phyloP scores from a whole-genome alignment of 1,284 basidiomycete genomes.

The Rhodotorula sp. region DNA sequence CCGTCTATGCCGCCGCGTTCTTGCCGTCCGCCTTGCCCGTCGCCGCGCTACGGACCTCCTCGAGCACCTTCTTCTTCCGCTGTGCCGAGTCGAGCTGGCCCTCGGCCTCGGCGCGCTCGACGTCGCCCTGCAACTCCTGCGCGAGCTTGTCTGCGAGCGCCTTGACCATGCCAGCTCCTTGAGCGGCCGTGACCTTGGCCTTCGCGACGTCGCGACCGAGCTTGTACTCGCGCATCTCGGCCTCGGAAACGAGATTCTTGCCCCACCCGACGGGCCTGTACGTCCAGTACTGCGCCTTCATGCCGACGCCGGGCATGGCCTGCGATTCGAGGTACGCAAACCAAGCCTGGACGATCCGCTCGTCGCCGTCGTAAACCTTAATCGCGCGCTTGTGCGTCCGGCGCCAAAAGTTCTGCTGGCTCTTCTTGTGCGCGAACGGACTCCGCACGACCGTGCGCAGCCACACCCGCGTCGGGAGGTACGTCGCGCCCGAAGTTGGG shows the following conservation, averaged over 20 bases:
- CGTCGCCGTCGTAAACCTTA: slow-evolving; percentile 86
- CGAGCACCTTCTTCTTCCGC: background rate
- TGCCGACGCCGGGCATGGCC: slow-evolving; percentile 78
- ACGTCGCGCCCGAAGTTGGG: slow-evolving; percentile 66
- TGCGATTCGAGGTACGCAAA: slow-evolving; percentile 75
- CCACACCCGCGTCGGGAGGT: slow-evolving; percentile 71
- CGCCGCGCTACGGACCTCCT: no score
- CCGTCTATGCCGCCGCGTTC: no score
- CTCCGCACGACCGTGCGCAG: slow-evolving; percentile 83
- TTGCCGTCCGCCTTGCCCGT: no score
- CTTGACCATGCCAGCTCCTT: slow-evolving; percentile 2
- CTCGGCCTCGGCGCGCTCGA: background rate
- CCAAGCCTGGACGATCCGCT: slow-evolving; percentile 76
- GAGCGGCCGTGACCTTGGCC: background rate
- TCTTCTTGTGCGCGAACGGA: slow-evolving; percentile 92
- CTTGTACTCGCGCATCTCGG: slow-evolving; percentile 3
- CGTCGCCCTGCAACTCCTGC: slow-evolving; percentile 11
- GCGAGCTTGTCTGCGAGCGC: slow-evolving; percentile 1
- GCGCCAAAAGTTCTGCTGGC: slow-evolving; percentile 92
- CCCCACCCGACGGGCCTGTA: slow-evolving; percentile 61
- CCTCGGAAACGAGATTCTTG: slow-evolving; percentile 10
- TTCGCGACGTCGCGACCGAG: background rate
- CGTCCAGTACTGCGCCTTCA: slow-evolving; percentile 77
- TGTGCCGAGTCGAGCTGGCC: slow-evolving; percentile 1
- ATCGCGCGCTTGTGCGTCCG: slow-evolving; percentile 77